Conservation (phyloP, 2,329 filamentous ascomycete species). For the Aureobasidium leucospermi region DNA sequence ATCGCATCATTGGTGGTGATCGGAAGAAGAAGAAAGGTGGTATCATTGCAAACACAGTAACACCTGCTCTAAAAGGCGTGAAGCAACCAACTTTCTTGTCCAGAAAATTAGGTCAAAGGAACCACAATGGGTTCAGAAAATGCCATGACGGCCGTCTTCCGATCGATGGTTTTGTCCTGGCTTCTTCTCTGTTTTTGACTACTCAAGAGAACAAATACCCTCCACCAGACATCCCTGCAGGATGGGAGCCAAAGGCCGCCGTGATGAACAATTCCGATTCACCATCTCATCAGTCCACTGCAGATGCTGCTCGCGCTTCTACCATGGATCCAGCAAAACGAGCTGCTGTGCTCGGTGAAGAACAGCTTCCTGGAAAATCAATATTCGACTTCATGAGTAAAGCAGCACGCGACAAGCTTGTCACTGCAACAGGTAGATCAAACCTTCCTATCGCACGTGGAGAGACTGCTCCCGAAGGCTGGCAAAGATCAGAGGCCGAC, state of each 20-base stretch:
- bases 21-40: slow-evolving; percentile 58
- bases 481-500: slow-evolving; percentile 56
- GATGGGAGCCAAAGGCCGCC: slow-evolving; percentile 58
- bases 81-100: slow-evolving; percentile 65
- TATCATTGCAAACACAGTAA: slow-evolving; percentile 21
- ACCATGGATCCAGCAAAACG: slow-evolving; percentile 68
- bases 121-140: slow-evolving; percentile 50
- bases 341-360: slow-evolving; percentile 74
- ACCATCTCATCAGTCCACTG: slow-evolving; percentile 53
- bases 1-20: slow-evolving; percentile 69
- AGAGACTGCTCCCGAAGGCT: slow-evolving; percentile 61
- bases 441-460: slow-evolving; percentile 72
- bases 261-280: slow-evolving; percentile 18
- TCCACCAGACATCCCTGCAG: slow-evolving; percentile 61
- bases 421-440: slow-evolving; percentile 62
- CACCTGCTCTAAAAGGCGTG: background rate
- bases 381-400: slow-evolving; percentile 88
- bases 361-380: slow-evolving; percentile 78
- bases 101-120: slow-evolving; percentile 46
- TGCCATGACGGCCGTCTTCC: slow-evolving; percentile 80
- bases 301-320: slow-evolving; percentile 71
- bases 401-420: slow-evolving; percentile 69
- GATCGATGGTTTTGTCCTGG: slow-evolving; percentile 71
- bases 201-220: slow-evolving; percentile 48
- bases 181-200: slow-evolving; percentile 37